Evolutionary conservation across 805 yeast species (phyloP).

Genomic region (Maudiozyma barnettii): DNA sequence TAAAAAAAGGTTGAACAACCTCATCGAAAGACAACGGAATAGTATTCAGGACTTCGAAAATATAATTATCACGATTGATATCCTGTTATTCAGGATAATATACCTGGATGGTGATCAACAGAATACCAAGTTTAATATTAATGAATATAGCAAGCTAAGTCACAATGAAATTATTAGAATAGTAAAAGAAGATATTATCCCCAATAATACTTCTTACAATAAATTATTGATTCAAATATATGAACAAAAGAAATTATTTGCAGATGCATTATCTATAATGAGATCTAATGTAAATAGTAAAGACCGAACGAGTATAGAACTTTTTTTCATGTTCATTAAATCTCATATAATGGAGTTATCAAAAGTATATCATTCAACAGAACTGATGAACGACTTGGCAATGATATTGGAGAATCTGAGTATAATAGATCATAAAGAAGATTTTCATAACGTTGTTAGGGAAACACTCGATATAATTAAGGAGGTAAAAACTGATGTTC

Average conservation of each 20-base stretch:
- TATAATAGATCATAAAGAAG: background rate
- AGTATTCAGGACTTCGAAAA: conserved; percentile 6
- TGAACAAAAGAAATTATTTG: conserved; percentile 8
- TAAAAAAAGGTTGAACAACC: background rate
- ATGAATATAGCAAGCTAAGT: conserved; percentile 11
- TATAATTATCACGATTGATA: conserved; percentile 18
- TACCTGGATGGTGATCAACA: conserved; percentile 1
- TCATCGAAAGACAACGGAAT: background rate
- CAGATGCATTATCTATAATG: conserved; percentile 9
- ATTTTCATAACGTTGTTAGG: conserved; percentile 1
- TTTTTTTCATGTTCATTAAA: conserved; percentile 7
- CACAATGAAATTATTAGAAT: conserved; percentile 12
- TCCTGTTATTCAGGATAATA: conserved; percentile 13
- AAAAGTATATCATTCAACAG: conserved; percentile 7
- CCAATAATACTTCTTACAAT: conserved; percentile 1
- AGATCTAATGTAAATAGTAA: conserved; percentile 2
- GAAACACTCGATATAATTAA: conserved; percentile 8
- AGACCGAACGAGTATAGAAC: background rate
- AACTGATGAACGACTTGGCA: conserved; percentile 11
- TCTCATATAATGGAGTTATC: conserved; percentile 8
- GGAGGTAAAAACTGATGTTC: conserved; percentile 6
- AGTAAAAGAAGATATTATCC: conserved; percentile 4
- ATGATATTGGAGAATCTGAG: background rate
- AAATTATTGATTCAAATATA: conserved; percentile 11
- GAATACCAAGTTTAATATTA: conserved; percentile 5